These are phyloP conservation scores for Colletotrichum zoysiae DNA, from an alignment of 2,329 filamentous ascomycete genomes.

Conservation along the genomic window DNA sequence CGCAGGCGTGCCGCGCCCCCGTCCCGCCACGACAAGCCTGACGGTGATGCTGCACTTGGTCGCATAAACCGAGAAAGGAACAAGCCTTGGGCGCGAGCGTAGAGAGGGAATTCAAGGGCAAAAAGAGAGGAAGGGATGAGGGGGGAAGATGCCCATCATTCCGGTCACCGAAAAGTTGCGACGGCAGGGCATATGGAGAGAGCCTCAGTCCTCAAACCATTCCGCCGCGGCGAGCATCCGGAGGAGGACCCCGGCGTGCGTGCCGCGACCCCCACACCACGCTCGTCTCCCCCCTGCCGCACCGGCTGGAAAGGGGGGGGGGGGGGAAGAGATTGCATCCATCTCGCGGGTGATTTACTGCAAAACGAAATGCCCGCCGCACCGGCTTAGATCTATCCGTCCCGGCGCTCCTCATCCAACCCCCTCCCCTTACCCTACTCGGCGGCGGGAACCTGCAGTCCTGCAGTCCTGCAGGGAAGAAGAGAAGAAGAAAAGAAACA, in stretches of 20 bases:
- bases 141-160: not conserved
- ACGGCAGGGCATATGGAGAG: not conserved
- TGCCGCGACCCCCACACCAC: not conserved
- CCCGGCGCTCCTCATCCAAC: not conserved
- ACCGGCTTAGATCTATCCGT: conserved; percentile 4
- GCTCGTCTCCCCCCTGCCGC: not conserved
- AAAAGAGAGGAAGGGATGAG: not conserved
- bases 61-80: not conserved
- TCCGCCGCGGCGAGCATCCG: not conserved
- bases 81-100: not conserved
- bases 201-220: not conserved
- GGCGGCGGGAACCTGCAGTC: not conserved
- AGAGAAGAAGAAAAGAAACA: not conserved
- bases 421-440: not conserved
- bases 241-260: not conserved
- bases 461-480: not conserved
- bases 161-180: not conserved
- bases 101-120: not conserved
- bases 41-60: not conserved
- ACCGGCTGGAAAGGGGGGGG: not conserved
- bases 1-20: not conserved
- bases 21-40: not conserved
- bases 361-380: not conserved
- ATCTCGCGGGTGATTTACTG: conserved; percentile 10
- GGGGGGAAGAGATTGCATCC: not conserved